phyloP scores from a whole-genome alignment of 164 flowering plant species.

The Platanus orientalis region DNA sequence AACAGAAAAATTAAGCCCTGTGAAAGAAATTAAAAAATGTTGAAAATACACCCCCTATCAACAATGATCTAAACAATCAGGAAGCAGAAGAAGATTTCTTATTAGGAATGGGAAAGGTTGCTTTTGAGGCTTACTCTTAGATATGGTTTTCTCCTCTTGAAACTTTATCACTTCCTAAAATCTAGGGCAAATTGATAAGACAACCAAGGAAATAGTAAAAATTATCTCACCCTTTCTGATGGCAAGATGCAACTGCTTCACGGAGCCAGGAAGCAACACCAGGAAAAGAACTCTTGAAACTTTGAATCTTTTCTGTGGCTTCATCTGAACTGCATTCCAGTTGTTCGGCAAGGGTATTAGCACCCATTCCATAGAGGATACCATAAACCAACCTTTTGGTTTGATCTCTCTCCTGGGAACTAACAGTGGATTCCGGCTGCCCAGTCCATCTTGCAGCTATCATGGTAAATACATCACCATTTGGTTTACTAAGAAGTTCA shows the following conservation, averaged over 20 bases:
- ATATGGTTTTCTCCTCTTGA: background rate
- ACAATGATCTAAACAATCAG: too few relatives aligned
- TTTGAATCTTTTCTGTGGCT: constrained; percentile 75
- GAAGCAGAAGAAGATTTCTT: too few relatives aligned
- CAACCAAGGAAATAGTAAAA: background rate
- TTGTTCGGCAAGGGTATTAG: constrained; percentile 78
- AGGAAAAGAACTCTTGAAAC: constrained; percentile 78
- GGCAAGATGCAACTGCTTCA: constrained; percentile 69
- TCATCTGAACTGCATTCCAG: constrained; percentile 72
- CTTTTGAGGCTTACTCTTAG: background rate
- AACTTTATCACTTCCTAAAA: background rate
- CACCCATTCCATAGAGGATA: constrained; percentile 97
- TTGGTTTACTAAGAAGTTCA: constrained; percentile 63
- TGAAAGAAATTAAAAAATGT: too few relatives aligned
- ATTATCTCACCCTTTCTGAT: constrained; percentile 65
- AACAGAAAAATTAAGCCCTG: too few relatives aligned
- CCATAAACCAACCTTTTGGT: constrained; percentile 94
- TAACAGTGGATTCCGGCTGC: constrained; percentile 47
- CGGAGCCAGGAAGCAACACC: constrained; percentile 92
- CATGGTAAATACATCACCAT: constrained; percentile 86
- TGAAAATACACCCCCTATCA: too few relatives aligned
- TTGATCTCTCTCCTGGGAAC: constrained; percentile 67
- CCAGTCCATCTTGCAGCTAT: constrained; percentile 92
- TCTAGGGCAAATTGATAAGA: background rate
- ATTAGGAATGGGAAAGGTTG: too few relatives aligned